Evolutionary conservation across 179 eudicot genomes (phyloP), one percentile per base, ranked within the genome.

Genomic region (Heliamphora pulchella): DNA sequence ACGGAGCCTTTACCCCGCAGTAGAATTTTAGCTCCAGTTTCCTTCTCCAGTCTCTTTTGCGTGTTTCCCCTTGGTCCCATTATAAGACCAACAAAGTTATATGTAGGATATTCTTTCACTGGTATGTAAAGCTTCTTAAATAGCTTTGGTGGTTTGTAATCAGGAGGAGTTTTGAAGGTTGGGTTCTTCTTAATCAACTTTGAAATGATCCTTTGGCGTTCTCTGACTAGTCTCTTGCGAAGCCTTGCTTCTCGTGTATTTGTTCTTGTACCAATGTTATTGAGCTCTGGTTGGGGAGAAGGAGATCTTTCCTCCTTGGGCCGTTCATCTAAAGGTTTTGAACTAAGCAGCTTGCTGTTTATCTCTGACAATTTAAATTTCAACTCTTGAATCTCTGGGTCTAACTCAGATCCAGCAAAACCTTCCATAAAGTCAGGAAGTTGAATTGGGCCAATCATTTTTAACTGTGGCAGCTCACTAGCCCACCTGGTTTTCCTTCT

Each of bases 1-100:
- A 41, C 39, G 4, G 78, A 78, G 50, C 82, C 85, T 75, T 75
- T 84, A 44, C 88, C 85, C 62, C 86, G 81, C 72, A 86, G 69
- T 2, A 72, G 57, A 68, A 86, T 84, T 76, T 17, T 86, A 15
- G 86, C 88, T 11, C 88, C 85, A 74, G 78, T 84, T 80, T 84
- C 82, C 68, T 66, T 75, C 71, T 84, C 83, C 88, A 86, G 82
- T 78, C 78, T 82, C 86, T 86, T 86, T 55, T 67, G 85, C 8
- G 86, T 86, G 75, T 81, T 86, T 50, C 86, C 88, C 71, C 82
- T 84, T 4, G 88, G 88, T 1, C 88, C 88, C 57, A 86, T 62
- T 80, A 86, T 86, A 43, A 84, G 71, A 18, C 86, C 88, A 47
- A 84, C 44, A 65, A 86, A 86, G 41, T 86, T 86, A 69, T 84